Evolutionary conservation across 495 filamentous ascomycete genomes (phyloP).

Genomic region (Penicillium pulvis): DNA sequence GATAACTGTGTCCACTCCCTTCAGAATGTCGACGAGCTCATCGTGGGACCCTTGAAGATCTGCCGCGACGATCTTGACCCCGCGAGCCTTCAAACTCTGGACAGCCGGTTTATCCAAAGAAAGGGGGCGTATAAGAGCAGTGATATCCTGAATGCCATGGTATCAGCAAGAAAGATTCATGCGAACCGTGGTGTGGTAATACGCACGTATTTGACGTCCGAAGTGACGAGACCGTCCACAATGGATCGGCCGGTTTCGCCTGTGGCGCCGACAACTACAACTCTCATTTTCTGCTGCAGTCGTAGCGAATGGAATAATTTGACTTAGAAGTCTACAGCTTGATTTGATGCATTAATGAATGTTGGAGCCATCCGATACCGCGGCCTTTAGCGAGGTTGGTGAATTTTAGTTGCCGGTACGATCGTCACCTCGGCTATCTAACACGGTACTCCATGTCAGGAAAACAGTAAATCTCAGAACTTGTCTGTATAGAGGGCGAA

Average conservation of each 20-base stretch:
- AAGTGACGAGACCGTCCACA: background rate
- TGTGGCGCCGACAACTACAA: conserved; percentile 1
- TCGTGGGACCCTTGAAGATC: background rate
- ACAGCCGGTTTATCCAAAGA: background rate
- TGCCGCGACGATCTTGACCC: conserved; percentile 1
- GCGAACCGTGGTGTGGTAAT: background rate
- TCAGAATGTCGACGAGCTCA: background rate
- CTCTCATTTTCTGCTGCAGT: background rate
- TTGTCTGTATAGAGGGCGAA: too few species aligned
- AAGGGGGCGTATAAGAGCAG: background rate
- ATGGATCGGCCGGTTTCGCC: conserved; percentile 3
- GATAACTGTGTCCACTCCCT: background rate
- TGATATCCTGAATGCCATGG: background rate
- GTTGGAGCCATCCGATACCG: too few species aligned
- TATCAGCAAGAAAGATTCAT: background rate
- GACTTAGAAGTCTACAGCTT: too few species aligned
- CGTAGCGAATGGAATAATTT: background rate
- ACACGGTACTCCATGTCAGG: too few species aligned
- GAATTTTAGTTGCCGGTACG: too few species aligned
- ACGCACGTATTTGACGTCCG: background rate
- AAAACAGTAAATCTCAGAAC: too few species aligned
- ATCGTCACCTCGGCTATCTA: too few species aligned
- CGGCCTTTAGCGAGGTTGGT: too few species aligned
- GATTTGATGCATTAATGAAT: too few species aligned
- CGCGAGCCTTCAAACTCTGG: background rate